Evolutionary conservation across 495 filamentous ascomycete genomes (phyloP).

Genomic region (Copromyces sp.): DNA sequence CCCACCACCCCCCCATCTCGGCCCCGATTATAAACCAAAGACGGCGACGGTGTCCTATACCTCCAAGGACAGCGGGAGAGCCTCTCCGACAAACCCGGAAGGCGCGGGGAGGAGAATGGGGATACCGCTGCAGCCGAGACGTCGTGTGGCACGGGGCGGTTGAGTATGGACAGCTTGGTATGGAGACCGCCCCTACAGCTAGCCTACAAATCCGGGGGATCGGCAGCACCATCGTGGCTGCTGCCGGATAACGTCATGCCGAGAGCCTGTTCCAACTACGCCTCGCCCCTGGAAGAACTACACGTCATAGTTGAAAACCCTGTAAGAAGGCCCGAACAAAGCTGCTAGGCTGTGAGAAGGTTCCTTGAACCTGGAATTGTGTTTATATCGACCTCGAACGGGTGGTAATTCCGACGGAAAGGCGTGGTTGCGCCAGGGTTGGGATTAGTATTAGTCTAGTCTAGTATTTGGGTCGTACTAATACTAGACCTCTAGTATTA

Average conservation of each 20-base stretch:
- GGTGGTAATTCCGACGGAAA: not conserved
- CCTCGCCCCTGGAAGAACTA: not conserved
- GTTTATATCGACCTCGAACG: not conserved
- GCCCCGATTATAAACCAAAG: not conserved
- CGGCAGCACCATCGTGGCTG: not conserved
- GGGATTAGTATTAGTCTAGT: too few species aligned
- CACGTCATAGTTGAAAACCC: not conserved
- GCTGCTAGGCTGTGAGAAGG: not conserved
- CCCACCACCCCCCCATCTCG: not conserved
- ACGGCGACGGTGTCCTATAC: not conserved
- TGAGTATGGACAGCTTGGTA: not conserved
- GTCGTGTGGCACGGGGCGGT: not conserved
- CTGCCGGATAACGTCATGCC: not conserved
- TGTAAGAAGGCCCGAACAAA: not conserved
- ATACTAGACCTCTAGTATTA: too few species aligned
- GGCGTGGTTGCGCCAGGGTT: not conserved
- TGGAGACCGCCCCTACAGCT: not conserved
- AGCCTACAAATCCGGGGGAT: not conserved
- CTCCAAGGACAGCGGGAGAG: rapidly evolving
- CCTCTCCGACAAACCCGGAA: not conserved
- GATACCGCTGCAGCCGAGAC: not conserved
- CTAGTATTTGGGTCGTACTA: too few species aligned
- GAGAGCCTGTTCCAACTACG: not conserved
- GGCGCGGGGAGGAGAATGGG: not conserved
- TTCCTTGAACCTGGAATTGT: not conserved